Evolutionary conservation across 2,329 filamentous ascomycete genomes (phyloP), one percentile per base, ranked within the genome.

Genomic region (Zymoseptoria ardabiliae): DNA sequence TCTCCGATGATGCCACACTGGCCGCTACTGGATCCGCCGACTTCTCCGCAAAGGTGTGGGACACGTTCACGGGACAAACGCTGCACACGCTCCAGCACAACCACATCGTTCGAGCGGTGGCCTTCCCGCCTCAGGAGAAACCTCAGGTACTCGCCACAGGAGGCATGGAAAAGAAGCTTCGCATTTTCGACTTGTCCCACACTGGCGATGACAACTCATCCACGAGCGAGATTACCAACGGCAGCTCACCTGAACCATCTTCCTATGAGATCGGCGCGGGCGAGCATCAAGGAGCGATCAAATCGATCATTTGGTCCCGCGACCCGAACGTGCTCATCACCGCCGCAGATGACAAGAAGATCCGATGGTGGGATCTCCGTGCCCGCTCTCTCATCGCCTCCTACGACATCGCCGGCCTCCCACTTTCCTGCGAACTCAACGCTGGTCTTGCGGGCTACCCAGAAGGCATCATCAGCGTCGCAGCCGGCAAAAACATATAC

Each of bases 21-120:
- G 93, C 94, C 59, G 94, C 92, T 9, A 97, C 95, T 35, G 94
- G 90, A 53, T 95, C 92, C 54, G 94, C 94, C 55, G 94, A 99
- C 74, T 99, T 99, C 74, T 62, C 64, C 65, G 95, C 91, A 54
- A 97, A 95, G 75, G 88, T 99, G 56, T 99, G 95, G 94, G 91
- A 99, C 70, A 96, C 94, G 0, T 90, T 95, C 70, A 94, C 90
- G 0, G 95, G 95, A 68, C 92, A 97, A 77, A 85, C 90, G 54
- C 82, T 96, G 50, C 88, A 89, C 70, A 92, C 90, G 3, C 83
- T 99, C 41, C 86, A 93, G 71, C 94, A 99, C 74, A 85, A 91
- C 65, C 94, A 99, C 75, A 97, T 99, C 65, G 94, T 97, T 62
- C 90, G 94, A 64, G 90, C 93, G 48, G 85, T 97, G 63, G 91